These are phyloP conservation scores for Poronia punctata DNA, from an alignment of 495 filamentous ascomycete species.

Conservation along the genomic window DNA sequence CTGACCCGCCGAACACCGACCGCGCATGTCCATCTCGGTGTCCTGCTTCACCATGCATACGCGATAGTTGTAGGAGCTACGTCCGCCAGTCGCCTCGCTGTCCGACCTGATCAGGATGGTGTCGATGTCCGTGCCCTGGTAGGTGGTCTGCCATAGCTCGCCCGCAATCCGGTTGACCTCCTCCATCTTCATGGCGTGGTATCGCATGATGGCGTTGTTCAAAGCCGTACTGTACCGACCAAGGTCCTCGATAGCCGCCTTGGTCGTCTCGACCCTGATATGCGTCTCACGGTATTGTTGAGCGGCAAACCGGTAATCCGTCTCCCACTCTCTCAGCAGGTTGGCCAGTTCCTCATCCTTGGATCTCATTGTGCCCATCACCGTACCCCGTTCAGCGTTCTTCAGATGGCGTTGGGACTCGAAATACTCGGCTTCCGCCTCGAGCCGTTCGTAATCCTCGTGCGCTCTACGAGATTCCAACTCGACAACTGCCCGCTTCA, in stretches of 20 bases:
- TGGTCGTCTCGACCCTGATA: slow-evolving; percentile 87
- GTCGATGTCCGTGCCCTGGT: slow-evolving; percentile 96
- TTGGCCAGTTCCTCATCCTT: slow-evolving; percentile 73
- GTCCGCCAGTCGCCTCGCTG: slow-evolving; percentile 65
- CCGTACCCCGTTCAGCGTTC: slow-evolving; percentile 38
- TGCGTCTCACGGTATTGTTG: slow-evolving; percentile 77
- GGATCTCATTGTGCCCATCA: slow-evolving; percentile 65
- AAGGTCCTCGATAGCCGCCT: slow-evolving; percentile 85
- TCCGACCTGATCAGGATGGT: slow-evolving; percentile 92
- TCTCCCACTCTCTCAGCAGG: slow-evolving; percentile 68
- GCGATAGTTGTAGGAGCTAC: slow-evolving; percentile 91
- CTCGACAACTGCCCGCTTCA: slow-evolving; percentile 64
- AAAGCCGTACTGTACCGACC: slow-evolving; percentile 71
- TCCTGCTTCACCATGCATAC: slow-evolving; percentile 98
- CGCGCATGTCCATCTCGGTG: slow-evolving; percentile 99
- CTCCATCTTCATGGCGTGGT: slow-evolving; percentile 93
- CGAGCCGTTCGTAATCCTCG: slow-evolving; percentile 69
- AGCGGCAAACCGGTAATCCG: slow-evolving; percentile 80
- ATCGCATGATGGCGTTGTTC: slow-evolving; percentile 94
- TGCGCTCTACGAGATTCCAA: slow-evolving; percentile 75
- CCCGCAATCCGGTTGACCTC: slow-evolving; percentile 93
- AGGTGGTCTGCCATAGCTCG: slow-evolving; percentile 93
- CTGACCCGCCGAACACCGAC: slow-evolving; percentile 92
- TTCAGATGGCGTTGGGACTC: slow-evolving; percentile 55
- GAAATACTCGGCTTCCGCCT: slow-evolving; percentile 56